Percentiles rank a stretch among this genome's conserved stretches.
These are phyloP conservation scores for Cutaneotrichosporon mucoides DNA, from an alignment of 1,284 basidiomycete genomes.

Conservation along the genomic window DNA sequence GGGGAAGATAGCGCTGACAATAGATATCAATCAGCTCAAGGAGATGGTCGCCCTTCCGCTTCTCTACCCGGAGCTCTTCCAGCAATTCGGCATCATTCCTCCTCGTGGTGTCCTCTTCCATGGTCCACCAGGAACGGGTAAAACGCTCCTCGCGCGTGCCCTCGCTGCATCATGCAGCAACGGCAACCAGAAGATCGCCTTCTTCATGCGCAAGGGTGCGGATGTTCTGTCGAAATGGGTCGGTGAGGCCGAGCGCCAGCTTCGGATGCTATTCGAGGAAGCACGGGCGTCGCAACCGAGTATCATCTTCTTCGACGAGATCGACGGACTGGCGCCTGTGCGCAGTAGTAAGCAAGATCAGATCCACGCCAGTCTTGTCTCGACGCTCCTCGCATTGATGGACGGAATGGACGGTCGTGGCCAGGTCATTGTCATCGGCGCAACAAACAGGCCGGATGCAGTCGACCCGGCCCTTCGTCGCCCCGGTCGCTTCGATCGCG, in stretches of 20 bases:
- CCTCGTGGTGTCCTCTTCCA: slow-evolving; percentile 97
- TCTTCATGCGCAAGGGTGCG: slow-evolving; percentile 99
- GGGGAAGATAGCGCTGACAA: slow-evolving; percentile 48
- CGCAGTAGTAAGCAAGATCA: slow-evolving; percentile 98
- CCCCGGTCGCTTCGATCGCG: slow-evolving; percentile 94
- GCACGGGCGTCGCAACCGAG: slow-evolving; percentile 87
- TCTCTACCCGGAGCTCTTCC: slow-evolving; percentile 96
- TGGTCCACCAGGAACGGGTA: slow-evolving; percentile 84
- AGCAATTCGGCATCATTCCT: slow-evolving; percentile 89
- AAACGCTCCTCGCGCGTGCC: slow-evolving; percentile 88
- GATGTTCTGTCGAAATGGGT: slow-evolving; percentile 99
- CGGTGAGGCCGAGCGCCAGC: slow-evolving; percentile 94
- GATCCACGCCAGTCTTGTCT: slow-evolving; percentile 96
- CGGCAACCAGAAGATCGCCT: slow-evolving; percentile 86
- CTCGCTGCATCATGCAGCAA: slow-evolving; percentile 89
- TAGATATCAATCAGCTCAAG: slow-evolving; percentile 87
- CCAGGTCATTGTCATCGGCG: slow-evolving; percentile 97
- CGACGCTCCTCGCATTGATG: slow-evolving; percentile 94
- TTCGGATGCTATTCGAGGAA: slow-evolving; percentile 94
- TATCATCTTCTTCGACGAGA: slow-evolving; percentile 99
- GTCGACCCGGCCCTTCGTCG: slow-evolving; percentile 92
- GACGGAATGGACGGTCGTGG: slow-evolving; percentile 98
- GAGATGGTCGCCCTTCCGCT: slow-evolving; percentile 98
- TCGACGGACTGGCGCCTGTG: slow-evolving; percentile 94
- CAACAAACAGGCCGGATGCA: slow-evolving; percentile 94